Base-by-base conservation (phyloP, 306 rosid genomes). In the Sophora flavescens region DNA sequence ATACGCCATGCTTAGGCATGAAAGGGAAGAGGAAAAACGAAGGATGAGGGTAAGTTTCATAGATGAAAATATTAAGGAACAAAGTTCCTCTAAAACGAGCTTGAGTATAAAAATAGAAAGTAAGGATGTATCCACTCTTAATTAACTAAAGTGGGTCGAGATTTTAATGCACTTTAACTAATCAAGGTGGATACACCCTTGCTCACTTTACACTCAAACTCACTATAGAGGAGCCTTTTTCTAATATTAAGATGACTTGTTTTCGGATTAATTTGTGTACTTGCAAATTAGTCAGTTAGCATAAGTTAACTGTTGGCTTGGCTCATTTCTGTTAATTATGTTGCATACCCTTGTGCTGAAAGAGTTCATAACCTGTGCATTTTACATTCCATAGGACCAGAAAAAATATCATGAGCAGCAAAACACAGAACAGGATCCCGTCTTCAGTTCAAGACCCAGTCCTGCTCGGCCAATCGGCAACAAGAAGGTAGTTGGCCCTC, bases 1-100 rank as follows among this genome's bases (percentile, higher is more conserved):
- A 69, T 93, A 93, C 77, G 92, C 96, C 75, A 88, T 93, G 90
- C 96, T 93, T 39, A 86, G 97, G 86, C 98, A 93, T 63, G 97
- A 93, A 66, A 81, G 97, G 61, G 97, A 89, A 80, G 98, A 91
- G 82, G 97, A 93, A 68, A 93, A 89, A 68, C 89, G 97, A 80
- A 90, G 93, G 83, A 16, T 81, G 86, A 87, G 87, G 89, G 98
- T 91, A 76, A n/a, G 90, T 80, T 70, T 63, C 66, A 12, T 13
- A 33, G 63, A 66, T 18, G 11, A 13, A 15, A 44, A 62, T 36
- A 64, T 76, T 41, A 32, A 26, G 10, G 32, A 30, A 30, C 2
- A 30, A 30, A 30, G 32, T 3, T 30, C 32, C 3, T 30, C 3
- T 30, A 0, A 30, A 30, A 3, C 3, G 32, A 30, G 32, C 1